A percentile compares a stretch with the other conserved stretches of the same genome.
phyloP scores from a whole-genome alignment of 2,329 filamentous ascomycete genomes.

The Elsinoe ampelina region DNA sequence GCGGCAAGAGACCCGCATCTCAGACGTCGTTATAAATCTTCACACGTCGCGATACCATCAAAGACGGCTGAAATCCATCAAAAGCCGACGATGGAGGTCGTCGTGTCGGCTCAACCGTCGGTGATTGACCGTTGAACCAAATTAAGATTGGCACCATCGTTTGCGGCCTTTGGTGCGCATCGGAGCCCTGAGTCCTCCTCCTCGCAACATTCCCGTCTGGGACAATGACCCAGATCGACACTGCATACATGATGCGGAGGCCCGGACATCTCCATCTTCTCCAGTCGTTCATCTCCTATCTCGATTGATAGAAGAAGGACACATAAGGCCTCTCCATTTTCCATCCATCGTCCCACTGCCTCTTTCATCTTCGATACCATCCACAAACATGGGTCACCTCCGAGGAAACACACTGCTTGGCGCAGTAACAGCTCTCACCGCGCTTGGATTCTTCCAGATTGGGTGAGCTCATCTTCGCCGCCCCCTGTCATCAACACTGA shows the following conservation, averaged over 20 bases:
- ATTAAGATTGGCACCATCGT: conserved; percentile 3
- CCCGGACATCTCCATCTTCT: conserved; percentile 11
- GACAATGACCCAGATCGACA: neutral
- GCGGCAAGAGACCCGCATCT: neutral
- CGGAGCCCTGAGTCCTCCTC: neutral
- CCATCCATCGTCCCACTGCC: neutral
- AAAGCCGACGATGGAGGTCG: neutral
- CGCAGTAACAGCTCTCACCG: conserved; percentile 38
- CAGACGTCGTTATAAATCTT: conserved; percentile 5
- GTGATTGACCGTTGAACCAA: neutral
- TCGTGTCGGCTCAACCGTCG: conserved; percentile 7
- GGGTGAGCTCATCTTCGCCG: conserved; percentile 37
- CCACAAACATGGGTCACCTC: conserved; percentile 18
- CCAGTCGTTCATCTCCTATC: conserved; percentile 7
- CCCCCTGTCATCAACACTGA: conserved; percentile 19
- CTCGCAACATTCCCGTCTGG: neutral
- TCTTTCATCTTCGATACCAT: neutral
- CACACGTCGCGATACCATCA: neutral
- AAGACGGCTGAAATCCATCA: neutral
- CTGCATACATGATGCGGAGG: conserved; percentile 1
- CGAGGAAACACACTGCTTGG: conserved; percentile 34
- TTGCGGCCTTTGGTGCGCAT: neutral
- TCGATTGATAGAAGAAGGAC: conserved; percentile 3
- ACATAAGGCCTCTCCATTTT: neutral
- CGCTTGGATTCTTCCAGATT: conserved; percentile 41